These are phyloP conservation scores for Globisporangium nunn DNA, from an alignment of 352 stramenopile genomes.

Conservation along the genomic window DNA sequence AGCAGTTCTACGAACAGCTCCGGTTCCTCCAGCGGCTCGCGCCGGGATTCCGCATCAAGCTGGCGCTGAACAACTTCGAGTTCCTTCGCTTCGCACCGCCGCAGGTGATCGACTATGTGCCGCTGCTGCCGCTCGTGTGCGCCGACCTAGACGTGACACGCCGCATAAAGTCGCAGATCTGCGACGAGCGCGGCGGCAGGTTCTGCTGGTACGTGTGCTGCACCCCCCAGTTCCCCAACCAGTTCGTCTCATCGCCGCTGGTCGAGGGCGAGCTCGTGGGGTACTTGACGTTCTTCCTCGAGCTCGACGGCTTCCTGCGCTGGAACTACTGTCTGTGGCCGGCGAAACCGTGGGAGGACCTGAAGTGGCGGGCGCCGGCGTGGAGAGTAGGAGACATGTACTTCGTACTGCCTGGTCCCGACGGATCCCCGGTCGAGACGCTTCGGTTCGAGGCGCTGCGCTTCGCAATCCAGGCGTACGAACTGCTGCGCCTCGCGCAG, in stretches of 20 bases:
- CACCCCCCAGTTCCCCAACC: slow-evolving; percentile 55
- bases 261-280: slow-evolving; percentile 67
- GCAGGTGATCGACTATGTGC: slow-evolving; percentile 68
- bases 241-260: slow-evolving; percentile 73
- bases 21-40: slow-evolving; percentile 54
- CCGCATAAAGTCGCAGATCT: slow-evolving; percentile 41
- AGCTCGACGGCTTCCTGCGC: slow-evolving; percentile 74
- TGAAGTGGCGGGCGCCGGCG: slow-evolving; percentile 50
- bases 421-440: slow-evolving; percentile 62
- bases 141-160: slow-evolving; percentile 54
- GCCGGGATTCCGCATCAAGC: slow-evolving; percentile 61
- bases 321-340: slow-evolving; percentile 83
- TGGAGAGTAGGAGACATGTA: slow-evolving; percentile 84
- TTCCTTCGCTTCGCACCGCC: slow-evolving; percentile 57
- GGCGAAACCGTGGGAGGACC: slow-evolving; percentile 39
- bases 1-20: slow-evolving; percentile 56
- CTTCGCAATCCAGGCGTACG: slow-evolving; percentile 59
- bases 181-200: slow-evolving; percentile 40
- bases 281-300: slow-evolving; percentile 70
- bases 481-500: slow-evolving; percentile 46
- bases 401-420: slow-evolving; percentile 61
- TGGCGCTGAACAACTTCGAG: slow-evolving; percentile 68
- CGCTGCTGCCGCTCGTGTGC: slow-evolving; percentile 59
- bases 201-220: slow-evolving; percentile 84
- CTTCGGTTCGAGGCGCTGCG: slow-evolving; percentile 63